Base-by-base conservation (phyloP, 352 stramenopile species). In the Phytopythium chamaehyphon region DNA sequence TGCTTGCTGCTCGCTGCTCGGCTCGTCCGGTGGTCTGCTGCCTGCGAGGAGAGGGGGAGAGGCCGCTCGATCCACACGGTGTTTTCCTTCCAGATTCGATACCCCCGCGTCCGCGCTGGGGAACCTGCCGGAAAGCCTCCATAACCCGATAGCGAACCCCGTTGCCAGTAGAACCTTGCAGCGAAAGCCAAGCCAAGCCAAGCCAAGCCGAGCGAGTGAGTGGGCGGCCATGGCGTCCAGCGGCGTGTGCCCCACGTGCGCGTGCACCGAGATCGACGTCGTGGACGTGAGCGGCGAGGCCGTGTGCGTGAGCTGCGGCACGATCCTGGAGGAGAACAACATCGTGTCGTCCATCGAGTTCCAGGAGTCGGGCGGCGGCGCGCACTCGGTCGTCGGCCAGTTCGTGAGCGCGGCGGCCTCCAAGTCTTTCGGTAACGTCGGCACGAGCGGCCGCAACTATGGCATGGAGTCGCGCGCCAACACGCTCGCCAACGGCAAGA, bases 331-430 rank as follows among this genome's bases (percentile, higher is more conserved):
- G 70, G 93, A 98, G 79, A 98, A 98, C 73, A 91, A 96, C 40
- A 98, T 99, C 66, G 95, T 99, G 23, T 97, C 88, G 42, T 93
- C 79, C 39, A 83, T 99, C 35, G 96, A 99, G 74, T 99, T 99
- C 68, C 85, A 96, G 35, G 96, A 98, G 68, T 89, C 86, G 5
- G 83, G 87, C 28, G 93, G 90, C 36, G 94, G 95, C 10, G 79
- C 74, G 43, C 77, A 91, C 58, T 87, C 76, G 24, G 96, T 98
- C 57, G 92, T 98, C 21, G 96, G 96, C 28, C 95, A 98, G 67
- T 98, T 98, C 61, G 95, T 99, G 36, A 95, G 87, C 39, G 81
- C 86, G 16, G 95, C 79, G 14, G 87, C 84, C 23, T 83, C 86
- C 46, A 98, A 98, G 49, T 83, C 93, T 9, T 98, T 95, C 68